phyloP scores from a whole-genome alignment of 106 monocot genomes.

The Ottelia alismoides region DNA sequence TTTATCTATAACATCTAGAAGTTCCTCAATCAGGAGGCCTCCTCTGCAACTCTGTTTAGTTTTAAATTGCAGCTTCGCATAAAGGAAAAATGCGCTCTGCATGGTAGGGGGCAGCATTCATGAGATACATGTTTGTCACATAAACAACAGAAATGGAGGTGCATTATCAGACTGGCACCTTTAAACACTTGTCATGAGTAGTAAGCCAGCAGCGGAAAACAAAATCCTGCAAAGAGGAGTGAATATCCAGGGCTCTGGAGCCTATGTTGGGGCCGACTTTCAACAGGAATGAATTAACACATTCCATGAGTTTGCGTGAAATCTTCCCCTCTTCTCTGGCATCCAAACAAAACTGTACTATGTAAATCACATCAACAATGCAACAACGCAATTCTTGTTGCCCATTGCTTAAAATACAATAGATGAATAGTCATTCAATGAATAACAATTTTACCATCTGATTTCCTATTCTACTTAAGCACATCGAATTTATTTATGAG shows the following conservation, averaged over 20 bases:
- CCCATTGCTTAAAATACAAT: not conserved
- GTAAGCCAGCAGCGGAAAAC: constrained; percentile 57
- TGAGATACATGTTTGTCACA: too few species aligned
- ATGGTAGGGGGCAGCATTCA: too few species aligned
- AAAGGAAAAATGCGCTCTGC: constrained; percentile 57
- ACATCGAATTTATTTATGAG: not conserved
- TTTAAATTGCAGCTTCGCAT: constrained; percentile 50
- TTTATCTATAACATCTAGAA: constrained; percentile 62
- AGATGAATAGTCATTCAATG: not conserved
- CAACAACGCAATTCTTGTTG: too few species aligned
- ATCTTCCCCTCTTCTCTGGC: constrained; percentile 85
- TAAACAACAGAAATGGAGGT: too few species aligned
- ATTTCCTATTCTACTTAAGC: too few species aligned
- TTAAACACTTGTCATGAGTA: constrained; percentile 63
- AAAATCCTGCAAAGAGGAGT: constrained; percentile 59
- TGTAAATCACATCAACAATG: too few species aligned
- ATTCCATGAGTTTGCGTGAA: constrained; percentile 85
- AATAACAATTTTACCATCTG: too few species aligned
- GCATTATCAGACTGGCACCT: too few species aligned
- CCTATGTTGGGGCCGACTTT: constrained; percentile 94
- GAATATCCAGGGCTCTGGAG: constrained; percentile 39
- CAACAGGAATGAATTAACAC: constrained; percentile 65
- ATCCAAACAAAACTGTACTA: not conserved
- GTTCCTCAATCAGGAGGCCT: constrained; percentile 31
- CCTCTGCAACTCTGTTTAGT: constrained; percentile 32